These are phyloP conservation scores for Trametes pubescens DNA, from an alignment of 1,284 basidiomycete genomes.

Conservation along the genomic window DNA sequence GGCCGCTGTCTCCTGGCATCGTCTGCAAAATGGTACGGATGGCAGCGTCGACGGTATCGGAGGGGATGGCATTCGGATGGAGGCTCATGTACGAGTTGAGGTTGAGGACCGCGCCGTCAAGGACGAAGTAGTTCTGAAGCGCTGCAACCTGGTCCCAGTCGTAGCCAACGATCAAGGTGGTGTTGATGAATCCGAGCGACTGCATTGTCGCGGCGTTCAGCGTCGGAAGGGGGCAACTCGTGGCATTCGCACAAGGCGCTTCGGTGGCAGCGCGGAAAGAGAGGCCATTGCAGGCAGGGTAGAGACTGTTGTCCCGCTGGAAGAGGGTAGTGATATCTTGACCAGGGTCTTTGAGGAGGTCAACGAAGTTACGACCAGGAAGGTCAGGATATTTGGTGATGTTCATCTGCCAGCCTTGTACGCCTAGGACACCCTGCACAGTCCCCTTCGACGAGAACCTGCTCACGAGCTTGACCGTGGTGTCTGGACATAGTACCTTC, in stretches of 20 bases:
- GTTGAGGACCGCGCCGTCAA: conserved; percentile 96
- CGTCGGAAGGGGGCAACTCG: conserved; percentile 69
- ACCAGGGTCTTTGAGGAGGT: conserved; percentile 62
- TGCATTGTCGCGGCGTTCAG: conserved; percentile 66
- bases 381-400: conserved; percentile 62
- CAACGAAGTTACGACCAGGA: conserved; percentile 67
- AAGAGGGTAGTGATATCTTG: conserved; percentile 93
- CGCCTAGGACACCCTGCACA: conserved; percentile 69
- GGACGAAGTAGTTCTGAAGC: conserved; percentile 79
- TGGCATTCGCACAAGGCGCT: conserved; percentile 67
- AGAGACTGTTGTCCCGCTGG: conserved; percentile 70
- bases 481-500: conserved; percentile 87
- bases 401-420: conserved; percentile 85
- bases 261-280: conserved; percentile 77
- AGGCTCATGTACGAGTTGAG: conserved; percentile 86
- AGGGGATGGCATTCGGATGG: conserved; percentile 72
- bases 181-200: conserved; percentile 69
- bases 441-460: conserved; percentile 76
- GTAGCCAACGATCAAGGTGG: conserved; percentile 79
- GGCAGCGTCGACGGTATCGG: conserved; percentile 84
- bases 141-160: conserved; percentile 85
- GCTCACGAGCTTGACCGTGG: conserved; percentile 56
- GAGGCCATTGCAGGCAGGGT: conserved; percentile 67
- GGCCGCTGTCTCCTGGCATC: conserved; percentile 66
- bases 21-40: conserved; percentile 78